These are phyloP conservation scores for Russula earlei DNA, from an alignment of 768 basidiomycete genomes.

Conservation along the genomic window DNA sequence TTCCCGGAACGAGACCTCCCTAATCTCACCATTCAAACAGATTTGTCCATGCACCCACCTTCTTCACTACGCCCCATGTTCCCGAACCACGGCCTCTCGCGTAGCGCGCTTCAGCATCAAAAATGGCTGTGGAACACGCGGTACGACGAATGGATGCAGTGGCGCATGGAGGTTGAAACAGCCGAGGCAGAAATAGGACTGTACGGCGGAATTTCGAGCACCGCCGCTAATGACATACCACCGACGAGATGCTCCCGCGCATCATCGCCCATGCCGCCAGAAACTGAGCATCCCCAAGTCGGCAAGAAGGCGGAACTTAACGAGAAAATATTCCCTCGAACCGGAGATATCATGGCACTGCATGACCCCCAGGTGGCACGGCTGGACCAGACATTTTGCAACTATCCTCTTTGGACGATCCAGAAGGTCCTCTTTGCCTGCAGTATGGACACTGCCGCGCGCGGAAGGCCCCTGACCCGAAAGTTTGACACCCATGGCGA, in stretches of 20 bases:
- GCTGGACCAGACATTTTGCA: slow-evolving; percentile 51
- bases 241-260: slow-evolving; percentile 1
- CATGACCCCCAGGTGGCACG: slow-evolving; percentile 48
- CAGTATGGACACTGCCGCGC: slow-evolving; percentile 32
- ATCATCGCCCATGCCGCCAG: background rate
- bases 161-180: slow-evolving; percentile 21
- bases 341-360: slow-evolving; percentile 50
- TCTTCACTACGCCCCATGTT: background rate
- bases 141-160: slow-evolving; percentile 41
- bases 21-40: background rate
- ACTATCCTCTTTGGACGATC: slow-evolving; percentile 55
- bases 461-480: background rate
- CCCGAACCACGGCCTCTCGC: slow-evolving; percentile 52
- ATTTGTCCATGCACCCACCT: background rate
- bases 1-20: slow-evolving; percentile 6
- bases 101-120: slow-evolving; percentile 46
- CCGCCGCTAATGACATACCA: slow-evolving; percentile 1
- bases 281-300: background rate
- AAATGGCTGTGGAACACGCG: slow-evolving; percentile 57
- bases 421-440: slow-evolving; percentile 56
- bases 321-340: slow-evolving; percentile 42
- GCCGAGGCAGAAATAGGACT: slow-evolving; percentile 14
- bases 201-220: slow-evolving; percentile 21
- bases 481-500: background rate
- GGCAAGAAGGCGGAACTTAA: slow-evolving; percentile 17